Base-by-base conservation (phyloP, 2,329 filamentous ascomycete species). In the Nothopassalora personata region DNA sequence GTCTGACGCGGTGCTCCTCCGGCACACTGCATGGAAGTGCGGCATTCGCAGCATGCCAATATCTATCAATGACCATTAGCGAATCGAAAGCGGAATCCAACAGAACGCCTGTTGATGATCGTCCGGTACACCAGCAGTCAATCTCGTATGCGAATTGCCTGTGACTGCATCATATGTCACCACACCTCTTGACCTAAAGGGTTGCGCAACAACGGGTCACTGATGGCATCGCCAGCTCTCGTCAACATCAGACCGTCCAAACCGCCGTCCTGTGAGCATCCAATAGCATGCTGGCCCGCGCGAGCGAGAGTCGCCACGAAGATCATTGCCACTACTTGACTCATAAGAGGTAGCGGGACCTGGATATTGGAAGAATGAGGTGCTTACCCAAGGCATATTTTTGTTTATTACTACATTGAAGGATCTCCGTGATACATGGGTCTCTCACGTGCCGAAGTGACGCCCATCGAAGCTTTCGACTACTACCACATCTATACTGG, bases 11-110 rank as follows among this genome's bases (percentile, higher is more conserved):
- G 27, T 9, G 27, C 1, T 30, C 4, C 19, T 47, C 23, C 53
- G 39, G 18, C 55, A 57, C 48, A 47, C 47, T 48, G 55, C 23
- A 48, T 31, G 43, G 52, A 48, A 55, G 30, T 30, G 43, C 53
- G 43, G 53, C 53, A 48, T 34, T 34, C 3, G 6, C 19, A 5
- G 27, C 27, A 18, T 13, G 18, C 13, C 18, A 53, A n/a, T 39
- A 15, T 31, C 13, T 18, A 15, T 28, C 13, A 18, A 6, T 15
- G n/a, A 18, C 39, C 8, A 43, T n/a, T 18, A n/a, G 8, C 13
- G 7, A 43, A 5, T 13, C 39, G 15, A n/a, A 43, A 18, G 39
- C 39, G 18, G 4, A 18, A 43, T 15, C 23, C 31, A 39, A 7
- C 30, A 10, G 11, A n/a, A 36, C 23, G 18, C 39, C 43, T 48